Evolutionary conservation across 2,329 filamentous ascomycete genomes (phyloP).

Genomic region (Cordyceps pruinosa): DNA sequence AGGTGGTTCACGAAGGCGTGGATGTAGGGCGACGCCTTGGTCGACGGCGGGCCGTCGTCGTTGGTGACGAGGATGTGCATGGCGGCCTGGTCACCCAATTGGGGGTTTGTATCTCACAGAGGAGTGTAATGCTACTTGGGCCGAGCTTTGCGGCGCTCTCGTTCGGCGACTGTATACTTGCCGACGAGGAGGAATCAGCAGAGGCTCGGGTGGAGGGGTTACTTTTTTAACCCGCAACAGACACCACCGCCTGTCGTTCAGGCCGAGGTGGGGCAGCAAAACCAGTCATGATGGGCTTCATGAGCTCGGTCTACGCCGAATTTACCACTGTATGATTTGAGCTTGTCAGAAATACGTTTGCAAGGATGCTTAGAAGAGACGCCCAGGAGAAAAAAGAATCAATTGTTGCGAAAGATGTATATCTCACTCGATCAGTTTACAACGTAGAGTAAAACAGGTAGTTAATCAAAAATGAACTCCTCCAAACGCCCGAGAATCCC

Average conservation of each 20-base stretch:
- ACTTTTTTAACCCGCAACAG: slow-evolving; percentile 2
- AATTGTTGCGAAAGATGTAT: not conserved
- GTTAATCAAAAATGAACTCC: slow-evolving; percentile 5
- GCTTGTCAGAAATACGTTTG: not conserved
- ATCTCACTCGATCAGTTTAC: slow-evolving; percentile 7
- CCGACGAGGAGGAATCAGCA: not conserved
- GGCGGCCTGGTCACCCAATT: slow-evolving; percentile 14
- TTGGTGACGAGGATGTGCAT: slow-evolving; percentile 66
- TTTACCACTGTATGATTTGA: not conserved
- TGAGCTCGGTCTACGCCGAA: too few species aligned
- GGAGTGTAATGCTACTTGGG: too few species aligned
- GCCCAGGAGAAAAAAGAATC: not conserved
- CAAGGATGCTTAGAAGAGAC: not conserved
- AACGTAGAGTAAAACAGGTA: slow-evolving; percentile 8
- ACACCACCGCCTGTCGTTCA: not conserved
- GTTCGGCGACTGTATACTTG: not conserved
- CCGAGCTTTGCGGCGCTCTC: not conserved
- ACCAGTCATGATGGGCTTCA: not conserved
- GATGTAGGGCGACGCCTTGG: slow-evolving; percentile 72
- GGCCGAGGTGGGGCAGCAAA: slow-evolving; percentile 8
- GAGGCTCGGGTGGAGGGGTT: slow-evolving; percentile 9
- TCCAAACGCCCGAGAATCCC: slow-evolving; percentile 10
- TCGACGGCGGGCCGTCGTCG: slow-evolving; percentile 74
- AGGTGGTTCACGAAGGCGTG: slow-evolving; percentile 66
- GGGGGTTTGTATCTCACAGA: not conserved